Evolutionary conservation across 2,329 filamentous ascomycete species (phyloP).

Genomic region (Stemphylium lycopersici): DNA sequence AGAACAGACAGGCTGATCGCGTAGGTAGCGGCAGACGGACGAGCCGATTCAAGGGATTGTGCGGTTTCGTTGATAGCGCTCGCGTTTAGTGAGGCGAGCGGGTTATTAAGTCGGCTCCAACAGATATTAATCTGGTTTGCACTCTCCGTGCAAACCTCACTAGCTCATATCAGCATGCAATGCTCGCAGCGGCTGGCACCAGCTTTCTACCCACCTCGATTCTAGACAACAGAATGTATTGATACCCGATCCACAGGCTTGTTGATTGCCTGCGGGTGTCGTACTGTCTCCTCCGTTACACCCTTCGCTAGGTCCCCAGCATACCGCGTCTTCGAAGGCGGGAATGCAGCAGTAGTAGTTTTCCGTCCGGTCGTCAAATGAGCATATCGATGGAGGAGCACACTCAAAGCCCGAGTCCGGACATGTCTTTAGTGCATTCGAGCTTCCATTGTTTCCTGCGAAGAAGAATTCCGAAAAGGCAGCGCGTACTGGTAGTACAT

Average conservation of each 20-base stretch:
- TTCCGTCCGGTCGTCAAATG: constrained; percentile 17
- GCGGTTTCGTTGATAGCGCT: constrained; percentile 24
- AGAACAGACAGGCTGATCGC: constrained; percentile 14
- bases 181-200: background rate
- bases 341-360: constrained; percentile 30
- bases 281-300: constrained; percentile 13
- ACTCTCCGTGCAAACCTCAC: constrained; percentile 10
- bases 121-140: constrained; percentile 34
- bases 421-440: constrained; percentile 7
- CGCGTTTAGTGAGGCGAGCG: constrained; percentile 15
- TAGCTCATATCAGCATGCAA: constrained; percentile 12
- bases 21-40: constrained; percentile 18
- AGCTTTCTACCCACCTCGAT: constrained; percentile 5
- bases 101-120: constrained; percentile 26
- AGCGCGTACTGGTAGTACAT: background rate
- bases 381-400: constrained; percentile 19
- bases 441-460: constrained; percentile 13
- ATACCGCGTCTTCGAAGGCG: constrained; percentile 19
- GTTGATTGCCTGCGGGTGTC: constrained; percentile 11
- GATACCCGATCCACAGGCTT: constrained; percentile 9
- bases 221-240: constrained; percentile 26
- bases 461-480: constrained; percentile 25
- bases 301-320: constrained; percentile 17
- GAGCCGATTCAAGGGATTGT: constrained; percentile 23
- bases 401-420: constrained; percentile 16